Evolutionary conservation across 1,284 basidiomycete species (phyloP), one percentile per base, ranked within the genome.

Genomic region (Ustilago tritici): DNA sequence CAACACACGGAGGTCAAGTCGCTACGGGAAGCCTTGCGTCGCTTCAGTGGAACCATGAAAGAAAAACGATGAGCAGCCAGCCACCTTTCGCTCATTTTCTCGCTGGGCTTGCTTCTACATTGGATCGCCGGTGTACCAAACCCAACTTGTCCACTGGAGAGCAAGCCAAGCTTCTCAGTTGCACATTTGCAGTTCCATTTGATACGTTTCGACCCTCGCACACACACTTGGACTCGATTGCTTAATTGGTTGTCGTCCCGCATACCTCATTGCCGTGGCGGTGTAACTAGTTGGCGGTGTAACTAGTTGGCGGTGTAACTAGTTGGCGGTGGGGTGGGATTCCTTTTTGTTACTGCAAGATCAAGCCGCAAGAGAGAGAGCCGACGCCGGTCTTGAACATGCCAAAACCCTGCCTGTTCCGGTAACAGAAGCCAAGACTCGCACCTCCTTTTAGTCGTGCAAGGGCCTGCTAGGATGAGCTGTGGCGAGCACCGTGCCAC

Each of bases 41-140:
- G 49, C 49, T 31, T 49, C 19, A 31, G 10, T 49, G n/a, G 46
- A 50, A 55, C 15, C 32, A 7, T 32, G 34, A 17, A 40, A 23
- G 34, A 34, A 28, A 28, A 40, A 28, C 23, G 36, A 55, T 10
- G 23, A 38, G 15, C 35, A 14, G 54, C n/a, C n/a, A 46, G 43
- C 43, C 43, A 46, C 43, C 28, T 32, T 40, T 40, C 3, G 28
- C 28, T 8, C 19, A 7, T 46, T 19, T 32, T 28, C 49, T 50
- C 49, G 49, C 49, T 34, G 2, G 9, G 31, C 10, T 50, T 28
- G 23, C 49, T 32, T 50, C 49, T 50, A 28, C 14, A 36, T 36
- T 54, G 52, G 52, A 34, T 54, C 52, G 52, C 52, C 52, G 32
- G 35, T 54, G 15, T 34, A 17, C 34, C n/a, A 46, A 23, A 46